Conservation (phyloP, 1,139 yeast genomes). For the Candida freyschussii region DNA sequence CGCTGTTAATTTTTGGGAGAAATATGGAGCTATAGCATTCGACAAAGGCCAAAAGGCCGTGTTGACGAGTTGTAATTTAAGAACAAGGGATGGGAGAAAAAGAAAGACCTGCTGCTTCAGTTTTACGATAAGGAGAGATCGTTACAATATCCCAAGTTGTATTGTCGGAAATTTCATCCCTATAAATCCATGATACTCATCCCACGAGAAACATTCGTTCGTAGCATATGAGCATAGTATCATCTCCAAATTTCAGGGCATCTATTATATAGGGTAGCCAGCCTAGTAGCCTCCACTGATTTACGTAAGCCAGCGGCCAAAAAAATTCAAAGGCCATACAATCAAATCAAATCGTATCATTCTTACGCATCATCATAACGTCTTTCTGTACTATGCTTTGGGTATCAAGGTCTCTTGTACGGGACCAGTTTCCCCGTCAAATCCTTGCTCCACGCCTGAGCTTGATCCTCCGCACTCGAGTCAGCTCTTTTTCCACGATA, state of each 20-base stretch:
- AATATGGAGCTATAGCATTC: conserved; percentile 93
- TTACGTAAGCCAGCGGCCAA: too few species aligned
- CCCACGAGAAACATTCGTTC: not conserved
- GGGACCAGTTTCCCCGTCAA: too few species aligned
- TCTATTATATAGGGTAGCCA: too few species aligned
- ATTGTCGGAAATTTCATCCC: conserved; percentile 96
- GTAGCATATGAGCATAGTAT: not conserved
- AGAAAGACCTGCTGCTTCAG: conserved; percentile 89
- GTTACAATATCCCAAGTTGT: conserved; percentile 94
- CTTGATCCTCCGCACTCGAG: too few species aligned
- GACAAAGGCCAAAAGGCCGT: conserved; percentile 96
- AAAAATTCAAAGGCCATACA: too few species aligned
- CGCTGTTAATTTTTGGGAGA: conserved; percentile 98
- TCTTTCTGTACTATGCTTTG: too few species aligned
- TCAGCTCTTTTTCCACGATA: conserved; percentile 3
- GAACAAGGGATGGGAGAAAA: conserved; percentile 79
- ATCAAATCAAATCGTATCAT: too few species aligned
- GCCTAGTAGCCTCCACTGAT: conserved; percentile 1
- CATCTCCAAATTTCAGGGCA: too few species aligned
- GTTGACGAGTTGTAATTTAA: conserved; percentile 80
- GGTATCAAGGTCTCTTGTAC: too few species aligned
- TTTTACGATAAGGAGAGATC: conserved; percentile 87
- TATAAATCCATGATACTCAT: conserved; percentile 32
- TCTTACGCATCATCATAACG: too few species aligned
- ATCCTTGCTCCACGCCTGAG: too few species aligned